Evolutionary conservation across 495 filamentous ascomycete genomes (phyloP).

Genomic region (Hypoxylon perforatum): DNA sequence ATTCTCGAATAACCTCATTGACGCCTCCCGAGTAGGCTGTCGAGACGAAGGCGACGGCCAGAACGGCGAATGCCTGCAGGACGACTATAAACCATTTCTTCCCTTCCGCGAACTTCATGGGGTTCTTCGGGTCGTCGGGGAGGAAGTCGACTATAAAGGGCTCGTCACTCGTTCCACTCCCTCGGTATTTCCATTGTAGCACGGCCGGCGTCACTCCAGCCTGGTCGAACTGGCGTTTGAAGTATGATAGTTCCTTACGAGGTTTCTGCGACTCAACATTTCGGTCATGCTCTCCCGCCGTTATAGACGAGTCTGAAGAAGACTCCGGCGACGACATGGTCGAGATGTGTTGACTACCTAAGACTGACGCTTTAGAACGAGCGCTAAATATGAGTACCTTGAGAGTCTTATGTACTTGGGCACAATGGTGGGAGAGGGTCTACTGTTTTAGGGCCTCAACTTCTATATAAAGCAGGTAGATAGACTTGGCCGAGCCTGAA

Average conservation of each 20-base stretch:
- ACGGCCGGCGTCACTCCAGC: constrained; percentile 58
- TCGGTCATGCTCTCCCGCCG: constrained; percentile 26
- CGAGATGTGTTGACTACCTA: not conserved
- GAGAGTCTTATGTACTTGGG: not conserved
- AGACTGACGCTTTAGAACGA: too few relatives aligned
- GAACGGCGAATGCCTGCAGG: constrained; percentile 72
- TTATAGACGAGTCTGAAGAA: constrained; percentile 39
- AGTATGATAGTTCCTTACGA: constrained; percentile 32
- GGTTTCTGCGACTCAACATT: constrained; percentile 32
- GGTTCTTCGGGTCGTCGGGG: constrained; percentile 75
- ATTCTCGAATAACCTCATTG: constrained; percentile 67
- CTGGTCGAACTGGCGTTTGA: constrained; percentile 48
- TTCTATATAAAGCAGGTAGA: not conserved
- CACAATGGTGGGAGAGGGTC: not conserved
- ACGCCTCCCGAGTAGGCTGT: constrained; percentile 81
- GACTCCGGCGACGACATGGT: constrained; percentile 29
- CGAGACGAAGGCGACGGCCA: constrained; percentile 80
- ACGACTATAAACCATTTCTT: constrained; percentile 80
- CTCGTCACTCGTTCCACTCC: constrained; percentile 76
- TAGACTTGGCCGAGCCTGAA: not conserved
- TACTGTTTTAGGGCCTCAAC: not conserved
- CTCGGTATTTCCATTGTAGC: constrained; percentile 69
- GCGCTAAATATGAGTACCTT: not conserved
- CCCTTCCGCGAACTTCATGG: constrained; percentile 68
- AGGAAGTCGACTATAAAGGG: constrained; percentile 82